These are phyloP conservation scores for Colletotrichum magnum DNA, from an alignment of 2,329 filamentous ascomycete genomes.

Conservation along the genomic window DNA sequence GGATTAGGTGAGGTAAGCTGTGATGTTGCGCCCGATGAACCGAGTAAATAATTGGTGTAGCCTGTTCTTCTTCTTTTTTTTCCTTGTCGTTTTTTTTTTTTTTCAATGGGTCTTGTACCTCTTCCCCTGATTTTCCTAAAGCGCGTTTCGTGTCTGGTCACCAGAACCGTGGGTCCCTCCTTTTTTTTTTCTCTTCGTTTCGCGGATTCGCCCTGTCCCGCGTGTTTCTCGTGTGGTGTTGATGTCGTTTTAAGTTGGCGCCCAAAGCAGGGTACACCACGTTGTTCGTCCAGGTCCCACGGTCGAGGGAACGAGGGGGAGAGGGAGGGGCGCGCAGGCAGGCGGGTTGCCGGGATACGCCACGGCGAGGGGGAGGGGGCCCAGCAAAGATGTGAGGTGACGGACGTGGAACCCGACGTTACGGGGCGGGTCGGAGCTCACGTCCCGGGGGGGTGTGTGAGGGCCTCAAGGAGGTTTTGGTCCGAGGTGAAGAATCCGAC, in stretches of 20 bases:
- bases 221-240: background rate
- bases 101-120: too few species aligned
- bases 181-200: slow-evolving; percentile 1
- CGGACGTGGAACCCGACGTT: slow-evolving; percentile 18
- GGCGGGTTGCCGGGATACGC: too few species aligned
- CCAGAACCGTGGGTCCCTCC: slow-evolving; percentile 1
- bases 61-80: too few species aligned
- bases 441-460: slow-evolving; percentile 21
- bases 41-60: background rate
- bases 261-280: slow-evolving; percentile 31
- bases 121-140: background rate
- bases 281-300: slow-evolving; percentile 6
- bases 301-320: too few species aligned
- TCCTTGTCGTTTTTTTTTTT: too few species aligned
- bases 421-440: slow-evolving; percentile 31
- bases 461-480: slow-evolving; percentile 33
- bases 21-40: background rate
- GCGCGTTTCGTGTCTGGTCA: slow-evolving; percentile 32
- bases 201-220: too few species aligned
- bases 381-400: slow-evolving; percentile 22
- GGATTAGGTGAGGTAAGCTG: too few species aligned
- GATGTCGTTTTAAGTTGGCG: slow-evolving; percentile 35
- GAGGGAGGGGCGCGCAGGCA: too few species aligned
- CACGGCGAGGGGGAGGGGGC: slow-evolving; percentile 8
- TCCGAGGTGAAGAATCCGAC: slow-evolving; percentile 18